Base-by-base conservation (phyloP, 2,329 filamentous ascomycete genomes). In the Rhynchosporium secalis region DNA sequence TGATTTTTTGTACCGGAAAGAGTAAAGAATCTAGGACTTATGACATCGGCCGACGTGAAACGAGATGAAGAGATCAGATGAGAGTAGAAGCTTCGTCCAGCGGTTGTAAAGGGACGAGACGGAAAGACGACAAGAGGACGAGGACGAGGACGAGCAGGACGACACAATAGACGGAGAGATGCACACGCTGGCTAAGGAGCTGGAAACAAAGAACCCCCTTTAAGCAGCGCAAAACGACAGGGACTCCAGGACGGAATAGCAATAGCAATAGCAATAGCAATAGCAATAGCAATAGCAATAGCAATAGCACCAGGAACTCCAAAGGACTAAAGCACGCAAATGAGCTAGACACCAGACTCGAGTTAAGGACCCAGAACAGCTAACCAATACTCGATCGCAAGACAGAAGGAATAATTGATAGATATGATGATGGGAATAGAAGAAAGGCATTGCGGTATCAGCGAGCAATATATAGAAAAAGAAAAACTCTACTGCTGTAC, bases 401-500 rank as follows among this genome's bases (percentile, higher is more conserved):
- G 40, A 46, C 43, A 28, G 29, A 51, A 51, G 10, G 26, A 26
- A 56, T 43, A n/a, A n/a, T n/a, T n/a, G n/a, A n/a, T n/a, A n/a
- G 33, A 1, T 6, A 36, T 36, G 33, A 36, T 1, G 33, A 36
- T 10, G 33, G 54, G n/a, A 56, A 12, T 4, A 33, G 29, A 29
- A 56, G 33, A 46, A 10, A 40, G 20, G 10, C 31, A 49, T 13
- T 46, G 43, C 20, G 28, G 56, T n/a, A 36, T n/a, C 26, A 40
- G 41, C 48, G 13, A 33, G 38, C 12, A 51, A 61, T 49, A 48
- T 56, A 58, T 58, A 49, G 56, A n/a, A 47, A 15, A 29, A 10
- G 13, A n/a, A 29, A 49, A 58, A 58, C 9, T 40, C 38, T 58
- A 31, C 43, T 58, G 31, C 56, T 58, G 43, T 49, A 41, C 45